Conservation (phyloP, 2,329 filamentous ascomycete genomes). For the Trichoderma asperellum region DNA sequence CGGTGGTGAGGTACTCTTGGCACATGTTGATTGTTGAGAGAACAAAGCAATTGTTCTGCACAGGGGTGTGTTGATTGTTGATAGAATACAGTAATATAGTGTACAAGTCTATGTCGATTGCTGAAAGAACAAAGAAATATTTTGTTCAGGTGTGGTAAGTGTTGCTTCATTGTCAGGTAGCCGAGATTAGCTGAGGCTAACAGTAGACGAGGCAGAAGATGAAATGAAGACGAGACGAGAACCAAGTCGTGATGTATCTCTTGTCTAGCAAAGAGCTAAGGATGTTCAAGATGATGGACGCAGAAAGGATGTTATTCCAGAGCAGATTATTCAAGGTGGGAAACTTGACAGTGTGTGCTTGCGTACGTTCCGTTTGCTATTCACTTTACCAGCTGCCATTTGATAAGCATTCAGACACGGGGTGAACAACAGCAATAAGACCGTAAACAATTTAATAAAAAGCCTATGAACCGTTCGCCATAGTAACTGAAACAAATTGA, state of each 20-base stretch:
- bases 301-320: too few relatives aligned
- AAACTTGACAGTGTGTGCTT: too few relatives aligned
- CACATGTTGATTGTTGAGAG: constrained; percentile 33
- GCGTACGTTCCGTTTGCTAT: too few relatives aligned
- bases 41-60: background rate
- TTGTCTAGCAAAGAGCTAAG: background rate
- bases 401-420: background rate
- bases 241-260: too few relatives aligned
- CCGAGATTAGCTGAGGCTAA: too few relatives aligned
- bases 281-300: background rate
- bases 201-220: background rate
- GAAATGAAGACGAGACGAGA: background rate
- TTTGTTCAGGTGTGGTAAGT: too few relatives aligned
- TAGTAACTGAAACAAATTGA: background rate
- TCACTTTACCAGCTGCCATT: too few relatives aligned
- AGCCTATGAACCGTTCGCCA: background rate
- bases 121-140: too few relatives aligned
- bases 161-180: too few relatives aligned
- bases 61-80: constrained; percentile 21
- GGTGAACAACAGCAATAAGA: background rate
- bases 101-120: background rate
- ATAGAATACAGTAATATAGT: too few relatives aligned
- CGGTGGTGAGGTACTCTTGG: constrained; percentile 32
- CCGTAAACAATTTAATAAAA: background rate
- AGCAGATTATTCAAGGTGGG: too few relatives aligned